Evolutionary conservation across 495 filamentous ascomycete species (phyloP).

Genomic region (Penicillium canariense): DNA sequence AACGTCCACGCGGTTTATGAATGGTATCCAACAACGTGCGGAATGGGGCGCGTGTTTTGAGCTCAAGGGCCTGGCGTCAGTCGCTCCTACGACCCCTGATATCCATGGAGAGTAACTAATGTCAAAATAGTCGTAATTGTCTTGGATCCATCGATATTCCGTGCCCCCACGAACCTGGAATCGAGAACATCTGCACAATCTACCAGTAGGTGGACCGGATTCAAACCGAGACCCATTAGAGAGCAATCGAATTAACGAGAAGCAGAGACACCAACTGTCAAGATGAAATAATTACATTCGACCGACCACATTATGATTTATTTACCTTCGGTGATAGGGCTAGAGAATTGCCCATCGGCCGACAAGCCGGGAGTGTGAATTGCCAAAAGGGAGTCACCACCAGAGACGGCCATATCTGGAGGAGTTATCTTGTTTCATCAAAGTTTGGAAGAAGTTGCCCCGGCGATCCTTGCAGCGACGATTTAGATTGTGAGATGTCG

Average conservation of each 20-base stretch:
- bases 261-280: neutral
- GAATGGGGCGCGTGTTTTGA: neutral
- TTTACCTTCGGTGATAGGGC: neutral
- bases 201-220: neutral
- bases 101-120: neutral
- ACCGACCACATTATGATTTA: neutral
- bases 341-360: neutral
- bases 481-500: constrained; percentile 4
- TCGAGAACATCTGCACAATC: neutral
- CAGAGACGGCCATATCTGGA: neutral
- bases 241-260: neutral
- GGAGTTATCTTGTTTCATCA: neutral
- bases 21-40: neutral
- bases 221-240: neutral
- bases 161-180: neutral
- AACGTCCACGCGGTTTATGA: neutral
- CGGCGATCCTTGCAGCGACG: neutral
- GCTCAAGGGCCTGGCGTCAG: neutral
- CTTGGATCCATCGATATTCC: neutral
- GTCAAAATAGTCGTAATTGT: neutral
- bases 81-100: neutral
- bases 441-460: neutral
- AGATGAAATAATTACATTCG: neutral
- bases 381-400: neutral
- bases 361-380: neutral